Evolutionary conservation across 2,329 filamentous ascomycete genomes (phyloP).

Genomic region (Geosmithia flava): DNA sequence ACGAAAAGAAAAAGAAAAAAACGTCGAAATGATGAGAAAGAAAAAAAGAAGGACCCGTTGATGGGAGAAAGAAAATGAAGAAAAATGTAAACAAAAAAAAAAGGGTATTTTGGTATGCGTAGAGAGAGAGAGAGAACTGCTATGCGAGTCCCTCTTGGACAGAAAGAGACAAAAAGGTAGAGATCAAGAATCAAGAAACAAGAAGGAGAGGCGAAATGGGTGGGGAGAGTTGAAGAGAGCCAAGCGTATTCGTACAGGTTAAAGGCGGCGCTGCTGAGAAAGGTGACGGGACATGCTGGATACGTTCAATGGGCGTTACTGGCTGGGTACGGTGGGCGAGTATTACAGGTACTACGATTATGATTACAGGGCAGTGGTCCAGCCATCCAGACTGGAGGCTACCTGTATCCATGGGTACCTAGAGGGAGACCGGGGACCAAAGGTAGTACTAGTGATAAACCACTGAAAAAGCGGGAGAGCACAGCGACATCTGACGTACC

Average conservation of each 20-base stretch:
- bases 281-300: not conserved
- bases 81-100: conserved; percentile 6
- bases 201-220: conserved; percentile 7
- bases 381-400: too few relatives aligned
- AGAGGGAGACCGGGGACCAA: too few relatives aligned
- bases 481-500: not conserved
- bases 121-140: not conserved
- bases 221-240: conserved; percentile 1
- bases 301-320: too few relatives aligned
- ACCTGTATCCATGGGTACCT: too few relatives aligned
- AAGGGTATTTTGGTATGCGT: not conserved
- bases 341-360: not conserved
- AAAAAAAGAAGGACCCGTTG: conserved; percentile 4
- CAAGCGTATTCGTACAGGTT: too few relatives aligned
- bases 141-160: conserved; percentile 1
- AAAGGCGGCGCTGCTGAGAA: not conserved
- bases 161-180: conserved; percentile 7
- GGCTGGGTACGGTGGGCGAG: not conserved
- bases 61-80: conserved; percentile 1
- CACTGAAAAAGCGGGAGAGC: not conserved
- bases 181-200: conserved; percentile 13
- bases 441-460: not conserved
- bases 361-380: not conserved
- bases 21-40: conserved; percentile 4
- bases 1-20: conserved; percentile 3